phyloP scores from a whole-genome alignment of 306 rosid genomes.

The Cucurbita ficifolia region DNA sequence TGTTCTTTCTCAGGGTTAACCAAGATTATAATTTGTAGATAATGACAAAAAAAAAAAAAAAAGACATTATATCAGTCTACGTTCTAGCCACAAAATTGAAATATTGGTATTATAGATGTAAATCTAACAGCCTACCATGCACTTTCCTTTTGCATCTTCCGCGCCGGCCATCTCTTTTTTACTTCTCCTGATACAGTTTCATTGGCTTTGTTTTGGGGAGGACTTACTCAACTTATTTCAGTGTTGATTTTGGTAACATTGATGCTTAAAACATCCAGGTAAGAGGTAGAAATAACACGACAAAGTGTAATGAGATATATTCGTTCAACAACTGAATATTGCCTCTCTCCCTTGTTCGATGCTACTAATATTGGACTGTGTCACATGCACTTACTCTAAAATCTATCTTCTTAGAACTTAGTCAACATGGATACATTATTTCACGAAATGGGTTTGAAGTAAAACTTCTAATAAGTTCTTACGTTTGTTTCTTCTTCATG shows the following conservation, averaged over 20 bases:
- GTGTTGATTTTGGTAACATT: neutral
- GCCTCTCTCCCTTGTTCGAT: neutral
- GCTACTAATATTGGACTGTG: neutral
- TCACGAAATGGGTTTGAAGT: slow-evolving; percentile 1
- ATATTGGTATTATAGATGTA: neutral
- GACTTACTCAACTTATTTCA: neutral
- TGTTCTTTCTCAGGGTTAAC: neutral
- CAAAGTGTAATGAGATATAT: neutral
- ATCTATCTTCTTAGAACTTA: neutral
- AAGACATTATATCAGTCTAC: neutral
- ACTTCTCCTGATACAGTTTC: neutral
- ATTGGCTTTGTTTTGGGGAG: neutral
- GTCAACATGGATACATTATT: neutral
- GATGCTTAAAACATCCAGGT: neutral
- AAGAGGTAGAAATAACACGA: neutral
- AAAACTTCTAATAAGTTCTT: neutral
- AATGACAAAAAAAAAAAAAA: neutral
- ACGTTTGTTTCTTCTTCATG: slow-evolving; percentile 41
- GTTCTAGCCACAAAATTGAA: neutral
- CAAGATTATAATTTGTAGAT: neutral
- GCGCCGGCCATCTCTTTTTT: neutral
- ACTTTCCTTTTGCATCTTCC: neutral
- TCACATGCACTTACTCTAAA: neutral
- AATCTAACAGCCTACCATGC: neutral
- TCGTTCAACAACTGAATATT: neutral